phyloP scores from a whole-genome alignment of 2,329 filamentous ascomycete genomes.

The Diaporthe eres region DNA sequence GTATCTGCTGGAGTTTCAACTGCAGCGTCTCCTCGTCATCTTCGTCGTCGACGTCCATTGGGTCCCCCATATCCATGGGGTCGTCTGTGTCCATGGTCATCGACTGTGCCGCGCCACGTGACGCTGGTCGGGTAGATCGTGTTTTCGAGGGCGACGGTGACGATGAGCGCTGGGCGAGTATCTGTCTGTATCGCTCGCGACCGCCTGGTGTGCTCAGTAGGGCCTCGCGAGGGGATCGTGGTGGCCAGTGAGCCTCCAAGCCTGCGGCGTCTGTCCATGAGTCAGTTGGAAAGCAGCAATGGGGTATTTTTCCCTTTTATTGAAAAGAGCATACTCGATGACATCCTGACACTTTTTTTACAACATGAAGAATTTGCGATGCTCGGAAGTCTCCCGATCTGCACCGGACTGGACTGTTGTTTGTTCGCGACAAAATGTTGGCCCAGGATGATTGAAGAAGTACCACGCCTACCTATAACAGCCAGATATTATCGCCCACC shows the following conservation, averaged over 20 bases:
- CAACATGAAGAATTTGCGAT: conserved; percentile 21
- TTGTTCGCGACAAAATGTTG: conserved; percentile 12
- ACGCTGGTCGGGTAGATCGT: conserved; percentile 52
- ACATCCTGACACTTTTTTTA: conserved; percentile 24
- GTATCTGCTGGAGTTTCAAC: conserved; percentile 88
- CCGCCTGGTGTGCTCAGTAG: conserved; percentile 81
- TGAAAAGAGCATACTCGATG: conserved; percentile 33
- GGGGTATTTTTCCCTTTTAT: conserved; percentile 19
- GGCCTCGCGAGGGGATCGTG: conserved; percentile 75
- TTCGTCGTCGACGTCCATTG: conserved; percentile 63
- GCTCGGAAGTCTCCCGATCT: conserved; percentile 21
- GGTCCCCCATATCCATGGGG: conserved; percentile 31
- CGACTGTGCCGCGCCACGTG: conserved; percentile 44
- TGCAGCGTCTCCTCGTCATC: conserved; percentile 93
- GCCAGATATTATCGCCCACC: conserved; percentile 49
- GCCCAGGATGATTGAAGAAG: not conserved
- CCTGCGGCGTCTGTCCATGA: conserved; percentile 47
- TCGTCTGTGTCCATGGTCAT: conserved; percentile 41
- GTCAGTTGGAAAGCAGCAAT: conserved; percentile 37
- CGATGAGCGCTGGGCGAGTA: conserved; percentile 76
- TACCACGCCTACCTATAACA: conserved; percentile 43
- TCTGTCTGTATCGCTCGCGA: conserved; percentile 79
- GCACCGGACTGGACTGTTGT: conserved; percentile 23
- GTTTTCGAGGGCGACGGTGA: conserved; percentile 76
- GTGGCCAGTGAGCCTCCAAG: conserved; percentile 73